Percentiles rank a stretch among this genome's conserved stretches.
These are phyloP conservation scores for Arthrobotrys pseudoclavata DNA, from an alignment of 2,329 filamentous ascomycete genomes.

Conservation along the genomic window DNA sequence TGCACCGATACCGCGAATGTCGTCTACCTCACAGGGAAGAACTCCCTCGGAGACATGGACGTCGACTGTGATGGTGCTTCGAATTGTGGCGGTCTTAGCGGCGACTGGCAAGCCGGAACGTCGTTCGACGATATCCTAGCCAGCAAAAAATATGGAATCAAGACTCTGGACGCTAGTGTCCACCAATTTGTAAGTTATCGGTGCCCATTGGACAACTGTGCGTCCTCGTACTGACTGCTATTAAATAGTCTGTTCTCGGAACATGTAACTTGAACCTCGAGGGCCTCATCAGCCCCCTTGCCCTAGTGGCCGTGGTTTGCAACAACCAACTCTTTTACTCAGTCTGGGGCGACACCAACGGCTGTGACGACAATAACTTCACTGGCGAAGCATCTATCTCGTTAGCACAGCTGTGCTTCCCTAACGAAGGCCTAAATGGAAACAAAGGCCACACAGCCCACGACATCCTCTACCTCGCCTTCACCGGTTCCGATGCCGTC, in stretches of 20 bases:
- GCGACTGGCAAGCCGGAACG: conserved; percentile 69
- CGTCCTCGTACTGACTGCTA: background rate
- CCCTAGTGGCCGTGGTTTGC: conserved; percentile 73
- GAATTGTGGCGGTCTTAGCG: conserved; percentile 68
- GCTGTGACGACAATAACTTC: conserved; percentile 67
- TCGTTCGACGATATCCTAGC: conserved; percentile 68
- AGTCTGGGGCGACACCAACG: conserved; percentile 75
- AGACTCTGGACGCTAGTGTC: conserved; percentile 70
- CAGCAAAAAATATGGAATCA: conserved; percentile 65
- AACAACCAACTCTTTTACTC: conserved; percentile 71
- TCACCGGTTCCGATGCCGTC: conserved; percentile 72
- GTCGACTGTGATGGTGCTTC: conserved; percentile 73
- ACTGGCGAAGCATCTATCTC: conserved; percentile 73
- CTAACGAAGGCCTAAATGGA: conserved; percentile 70
- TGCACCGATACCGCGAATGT: conserved; percentile 69
- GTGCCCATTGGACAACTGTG: background rate
- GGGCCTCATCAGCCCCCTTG: conserved; percentile 69
- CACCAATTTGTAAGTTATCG: conserved; percentile 69
- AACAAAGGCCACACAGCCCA: conserved; percentile 72
- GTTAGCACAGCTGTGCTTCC: conserved; percentile 73
- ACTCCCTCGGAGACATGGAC: conserved; percentile 71
- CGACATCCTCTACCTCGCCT: conserved; percentile 76
- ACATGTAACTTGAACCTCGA: conserved; percentile 65
- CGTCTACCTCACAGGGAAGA: conserved; percentile 69
- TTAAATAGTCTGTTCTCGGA: conserved; percentile 44